phyloP scores from a whole-genome alignment of 805 yeast species.

The Candida morakotiae region DNA sequence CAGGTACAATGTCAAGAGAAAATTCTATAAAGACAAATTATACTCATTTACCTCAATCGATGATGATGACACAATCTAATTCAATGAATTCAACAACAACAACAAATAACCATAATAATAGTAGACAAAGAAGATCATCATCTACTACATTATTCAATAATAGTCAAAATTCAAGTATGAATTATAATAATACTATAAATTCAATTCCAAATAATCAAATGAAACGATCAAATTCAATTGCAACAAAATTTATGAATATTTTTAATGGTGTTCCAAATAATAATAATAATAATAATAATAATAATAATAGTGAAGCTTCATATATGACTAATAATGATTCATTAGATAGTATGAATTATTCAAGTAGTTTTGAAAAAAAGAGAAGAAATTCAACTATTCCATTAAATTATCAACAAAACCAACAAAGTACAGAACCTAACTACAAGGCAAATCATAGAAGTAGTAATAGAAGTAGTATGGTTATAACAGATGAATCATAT shows the following conservation, averaged over 20 bases:
- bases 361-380: not conserved
- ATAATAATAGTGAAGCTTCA: too few relatives aligned
- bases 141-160: conserved; percentile 4
- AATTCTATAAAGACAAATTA: not conserved
- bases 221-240: conserved; percentile 14
- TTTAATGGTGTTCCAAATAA: conserved; percentile 9
- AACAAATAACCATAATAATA: not conserved
- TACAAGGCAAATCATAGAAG: not conserved
- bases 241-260: conserved; percentile 18
- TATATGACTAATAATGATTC: not conserved
- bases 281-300: too few relatives aligned
- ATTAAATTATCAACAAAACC: not conserved
- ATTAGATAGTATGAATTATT: not conserved
- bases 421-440: conserved; percentile 4
- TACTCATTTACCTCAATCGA: not conserved
- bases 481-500: not conserved
- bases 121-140: conserved; percentile 5
- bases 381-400: conserved; percentile 4
- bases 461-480: not conserved
- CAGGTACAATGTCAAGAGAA: not conserved
- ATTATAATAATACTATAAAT: conserved; percentile 7
- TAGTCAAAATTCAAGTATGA: conserved; percentile 3
- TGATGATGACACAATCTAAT: conserved; percentile 2
- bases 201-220: too few relatives aligned
- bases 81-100: not conserved